Conservation (phyloP, 768 basidiomycete genomes). For the Filobasidium wieringae region DNA sequence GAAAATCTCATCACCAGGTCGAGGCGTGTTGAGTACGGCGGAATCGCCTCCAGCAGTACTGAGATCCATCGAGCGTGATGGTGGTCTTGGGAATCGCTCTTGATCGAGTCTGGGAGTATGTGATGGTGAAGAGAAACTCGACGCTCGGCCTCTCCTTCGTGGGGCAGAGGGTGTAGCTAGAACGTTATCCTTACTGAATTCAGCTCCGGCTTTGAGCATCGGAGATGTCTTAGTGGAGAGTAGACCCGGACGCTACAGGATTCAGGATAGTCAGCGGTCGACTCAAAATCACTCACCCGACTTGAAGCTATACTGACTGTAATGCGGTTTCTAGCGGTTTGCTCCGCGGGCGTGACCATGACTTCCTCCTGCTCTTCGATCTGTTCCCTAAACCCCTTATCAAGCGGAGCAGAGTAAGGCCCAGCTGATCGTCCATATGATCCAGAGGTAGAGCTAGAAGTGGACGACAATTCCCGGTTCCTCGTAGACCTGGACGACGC, state of each 20-base stretch:
- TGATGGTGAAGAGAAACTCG: not conserved
- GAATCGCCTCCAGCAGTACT: not conserved
- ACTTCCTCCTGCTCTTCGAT: not conserved
- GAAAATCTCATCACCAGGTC: not conserved
- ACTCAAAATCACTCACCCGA: not conserved
- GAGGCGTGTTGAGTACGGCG: not conserved
- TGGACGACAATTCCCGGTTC: not conserved
- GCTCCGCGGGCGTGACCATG: not conserved
- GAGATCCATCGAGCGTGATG: not conserved
- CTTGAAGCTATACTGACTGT: not conserved
- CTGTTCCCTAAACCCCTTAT: not conserved
- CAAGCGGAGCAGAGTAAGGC: not conserved
- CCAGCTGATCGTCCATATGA: not conserved
- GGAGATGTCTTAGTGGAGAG: not conserved
- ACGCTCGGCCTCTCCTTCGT: not conserved
- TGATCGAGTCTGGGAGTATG: not conserved
- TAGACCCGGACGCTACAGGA: not conserved
- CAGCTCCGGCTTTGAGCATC: not conserved
- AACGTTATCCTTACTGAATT: not conserved
- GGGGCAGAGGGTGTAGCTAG: not conserved
- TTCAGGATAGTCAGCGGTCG: no score
- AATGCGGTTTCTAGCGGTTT: not conserved
- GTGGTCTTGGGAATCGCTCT: not conserved
- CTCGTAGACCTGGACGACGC: conserved; percentile 24
- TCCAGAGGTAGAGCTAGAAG: not conserved